Evolutionary conservation across 495 filamentous ascomycete genomes (phyloP), one percentile per base, ranked within the genome.

Genomic region (Viridothelium virens): DNA sequence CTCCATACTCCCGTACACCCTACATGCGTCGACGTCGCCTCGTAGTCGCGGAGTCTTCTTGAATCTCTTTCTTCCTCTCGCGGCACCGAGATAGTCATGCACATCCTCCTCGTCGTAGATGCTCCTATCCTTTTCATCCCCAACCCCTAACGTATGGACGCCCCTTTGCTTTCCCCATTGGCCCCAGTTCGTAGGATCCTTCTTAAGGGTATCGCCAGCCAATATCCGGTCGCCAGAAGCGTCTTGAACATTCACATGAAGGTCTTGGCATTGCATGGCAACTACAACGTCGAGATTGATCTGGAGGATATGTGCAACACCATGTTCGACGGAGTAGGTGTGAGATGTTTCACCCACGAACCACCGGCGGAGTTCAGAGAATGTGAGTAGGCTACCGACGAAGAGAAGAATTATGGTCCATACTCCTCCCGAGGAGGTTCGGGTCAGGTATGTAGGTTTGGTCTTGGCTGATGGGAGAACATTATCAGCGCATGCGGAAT

Each of bases 211-310:
- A 11, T 89, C 81, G 12, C 86, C 90, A 1, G 94, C 94, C 5
- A 96, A 82, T 71, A 97, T 92, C 48, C 90, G 84, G 77, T 99
- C 94, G 38, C 94, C 90, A 0, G 90, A 84, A 14, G 92, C 95
- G 76, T 99, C 94, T 79, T 99, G 94, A 63, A 97, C 92, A 81
- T 99, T 99, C 77, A 99, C 80, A 77, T 96, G 90, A 25, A 99
- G 82, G 73, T 92, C 86, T 41, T 83, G 79, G 81, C 94, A 99
- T 71, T 81, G 78, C 94, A 99, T 99, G 39, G 84, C 81, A n/a
- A 97, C 79, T 1, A 97, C 90, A 38, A 96, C 85, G 79, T 99
- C 94, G 39, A 97, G 80, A 80, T 99, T 99, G 76, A 99, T 89
- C 78, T 96, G 90, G 67, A 99, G 84, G 46, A 84, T 78, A 76